Conservation (phyloP, 495 filamentous ascomycete genomes). For the Lindgomyces ingoldianus region DNA sequence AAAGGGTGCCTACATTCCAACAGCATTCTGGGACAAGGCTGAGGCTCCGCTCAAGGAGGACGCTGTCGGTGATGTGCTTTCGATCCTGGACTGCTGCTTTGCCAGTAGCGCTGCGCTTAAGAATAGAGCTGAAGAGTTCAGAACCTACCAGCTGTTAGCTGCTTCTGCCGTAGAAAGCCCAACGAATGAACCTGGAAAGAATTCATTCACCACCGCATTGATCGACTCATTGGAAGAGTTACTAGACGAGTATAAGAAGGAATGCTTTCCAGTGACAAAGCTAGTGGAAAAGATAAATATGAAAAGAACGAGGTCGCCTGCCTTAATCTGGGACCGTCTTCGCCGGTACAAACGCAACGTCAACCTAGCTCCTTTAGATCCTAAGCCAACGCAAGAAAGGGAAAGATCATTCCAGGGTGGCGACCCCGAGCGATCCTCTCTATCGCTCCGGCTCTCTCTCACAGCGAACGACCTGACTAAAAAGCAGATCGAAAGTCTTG, state of each 20-base stretch:
- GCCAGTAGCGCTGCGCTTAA: slow-evolving; percentile 33
- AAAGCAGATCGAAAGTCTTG: slow-evolving; percentile 20
- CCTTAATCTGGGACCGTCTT: slow-evolving; percentile 21
- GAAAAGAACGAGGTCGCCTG: slow-evolving; percentile 1
- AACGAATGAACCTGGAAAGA: slow-evolving; percentile 16
- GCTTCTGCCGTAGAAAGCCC: slow-evolving; percentile 6
- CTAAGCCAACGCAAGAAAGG: background rate
- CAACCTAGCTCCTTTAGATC: slow-evolving; percentile 19
- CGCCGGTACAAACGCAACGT: slow-evolving; percentile 16
- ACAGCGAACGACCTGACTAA: slow-evolving; percentile 11
- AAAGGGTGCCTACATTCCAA: slow-evolving; percentile 10
- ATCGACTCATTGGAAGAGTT: slow-evolving; percentile 25
- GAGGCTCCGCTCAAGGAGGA: slow-evolving; percentile 26
- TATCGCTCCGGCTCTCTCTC: slow-evolving; percentile 26
- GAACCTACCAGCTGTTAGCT: slow-evolving; percentile 29
- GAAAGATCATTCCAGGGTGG: background rate
- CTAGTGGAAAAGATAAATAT: slow-evolving; percentile 22
- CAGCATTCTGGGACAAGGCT: slow-evolving; percentile 35
- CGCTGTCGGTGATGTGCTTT: slow-evolving; percentile 34
- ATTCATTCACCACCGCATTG: slow-evolving; percentile 33
- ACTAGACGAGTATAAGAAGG: slow-evolving; percentile 2
- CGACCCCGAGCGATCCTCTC: slow-evolving; percentile 12
- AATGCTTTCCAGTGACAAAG: slow-evolving; percentile 20
- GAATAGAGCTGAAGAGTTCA: slow-evolving; percentile 9
- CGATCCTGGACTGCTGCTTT: slow-evolving; percentile 40